These are phyloP conservation scores for Nitzschia sp. DNA, from an alignment of 108 stramenopile genomes.

Conservation along the genomic window DNA sequence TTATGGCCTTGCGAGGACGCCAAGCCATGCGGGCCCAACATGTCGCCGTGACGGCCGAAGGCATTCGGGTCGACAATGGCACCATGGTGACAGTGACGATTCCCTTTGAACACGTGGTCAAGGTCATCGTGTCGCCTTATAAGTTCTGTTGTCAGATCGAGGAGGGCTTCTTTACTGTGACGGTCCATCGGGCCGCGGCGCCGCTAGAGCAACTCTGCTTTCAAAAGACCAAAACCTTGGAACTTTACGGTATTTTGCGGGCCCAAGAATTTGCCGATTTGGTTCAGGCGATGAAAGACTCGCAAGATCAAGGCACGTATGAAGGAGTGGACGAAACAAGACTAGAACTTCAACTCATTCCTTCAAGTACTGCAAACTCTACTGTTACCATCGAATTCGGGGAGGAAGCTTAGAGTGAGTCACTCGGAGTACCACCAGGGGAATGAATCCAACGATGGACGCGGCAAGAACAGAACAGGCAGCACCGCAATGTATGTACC, in stretches of 20 bases:
- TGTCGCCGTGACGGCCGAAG: constrained; percentile 20
- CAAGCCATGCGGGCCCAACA: constrained; percentile 9
- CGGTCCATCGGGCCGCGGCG: constrained; percentile 4
- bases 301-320: constrained; percentile 19
- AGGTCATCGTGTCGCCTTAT: background rate
- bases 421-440: no score
- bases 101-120: constrained; percentile 18
- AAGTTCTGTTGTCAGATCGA: background rate
- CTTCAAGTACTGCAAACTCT: background rate
- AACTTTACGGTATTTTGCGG: constrained; percentile 3
- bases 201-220: constrained; percentile 13
- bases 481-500: no score
- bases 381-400: no score
- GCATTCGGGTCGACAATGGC: constrained; percentile 18
- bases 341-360: constrained; percentile 1
- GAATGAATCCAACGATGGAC: no score
- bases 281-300: constrained; percentile 12
- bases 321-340: constrained; percentile 1
- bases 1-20: constrained; percentile 11
- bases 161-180: background rate
- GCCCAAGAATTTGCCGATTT: constrained; percentile 22
- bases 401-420: no score
- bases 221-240: constrained; percentile 5
- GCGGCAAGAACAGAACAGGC: no score
- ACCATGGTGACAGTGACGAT: constrained; percentile 12